phyloP scores from a whole-genome alignment of 2,329 filamentous ascomycete species.

The Aphanocladium album region DNA sequence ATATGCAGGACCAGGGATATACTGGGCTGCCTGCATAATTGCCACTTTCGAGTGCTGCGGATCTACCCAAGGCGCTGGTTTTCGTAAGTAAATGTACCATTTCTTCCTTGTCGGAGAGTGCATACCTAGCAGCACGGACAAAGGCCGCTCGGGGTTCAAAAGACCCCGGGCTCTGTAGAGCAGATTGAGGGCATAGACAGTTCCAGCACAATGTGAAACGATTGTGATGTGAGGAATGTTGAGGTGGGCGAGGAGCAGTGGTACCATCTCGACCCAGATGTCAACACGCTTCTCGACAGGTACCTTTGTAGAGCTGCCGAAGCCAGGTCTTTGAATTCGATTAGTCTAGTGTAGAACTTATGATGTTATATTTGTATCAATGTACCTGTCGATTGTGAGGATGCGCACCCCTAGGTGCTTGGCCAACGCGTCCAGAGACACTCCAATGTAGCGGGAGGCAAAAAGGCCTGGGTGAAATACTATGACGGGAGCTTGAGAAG shows the following conservation, averaged over 20 bases:
- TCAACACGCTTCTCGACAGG: constrained; percentile 17
- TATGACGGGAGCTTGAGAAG: constrained; percentile 20
- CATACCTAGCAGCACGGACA: constrained; percentile 19
- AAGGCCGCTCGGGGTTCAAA: constrained; percentile 20
- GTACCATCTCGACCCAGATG: constrained; percentile 26
- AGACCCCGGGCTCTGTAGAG: constrained; percentile 23
- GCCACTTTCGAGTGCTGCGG: constrained; percentile 12
- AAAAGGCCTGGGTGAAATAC: constrained; percentile 27
- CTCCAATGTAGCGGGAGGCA: constrained; percentile 23
- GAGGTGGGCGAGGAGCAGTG: constrained; percentile 29
- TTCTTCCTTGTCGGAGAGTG: neutral
- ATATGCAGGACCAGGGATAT: constrained; percentile 2
- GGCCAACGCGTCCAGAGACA: constrained; percentile 29
- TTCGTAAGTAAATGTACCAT: neutral
- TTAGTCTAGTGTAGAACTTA: constrained; percentile 19
- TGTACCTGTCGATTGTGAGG: constrained; percentile 26
- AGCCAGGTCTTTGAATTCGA: constrained; percentile 21
- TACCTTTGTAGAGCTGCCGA: constrained; percentile 20
- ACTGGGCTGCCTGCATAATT: constrained; percentile 11
- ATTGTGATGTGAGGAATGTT: constrained; percentile 26
- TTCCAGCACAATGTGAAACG: constrained; percentile 27
- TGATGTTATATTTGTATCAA: too few relatives aligned
- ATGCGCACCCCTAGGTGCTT: constrained; percentile 27
- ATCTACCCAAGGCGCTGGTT: constrained; percentile 16
- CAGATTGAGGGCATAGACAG: constrained; percentile 27